These are phyloP conservation scores for Micromonas pusilla DNA, from an alignment of 139 green algal genomes.

Conservation along the genomic window DNA sequence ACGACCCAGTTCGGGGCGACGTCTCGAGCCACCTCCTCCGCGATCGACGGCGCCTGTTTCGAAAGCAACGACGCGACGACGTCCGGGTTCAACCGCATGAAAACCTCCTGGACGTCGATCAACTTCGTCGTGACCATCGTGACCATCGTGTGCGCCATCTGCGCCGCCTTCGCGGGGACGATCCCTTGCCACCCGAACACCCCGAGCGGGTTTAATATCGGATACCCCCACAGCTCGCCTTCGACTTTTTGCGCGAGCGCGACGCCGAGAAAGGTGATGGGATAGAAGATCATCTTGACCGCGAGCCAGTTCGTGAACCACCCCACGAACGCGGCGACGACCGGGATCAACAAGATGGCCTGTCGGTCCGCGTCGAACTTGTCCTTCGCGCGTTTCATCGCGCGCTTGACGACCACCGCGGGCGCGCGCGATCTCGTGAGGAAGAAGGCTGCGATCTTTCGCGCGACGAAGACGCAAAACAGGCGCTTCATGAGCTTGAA, in stretches of 20 bases:
- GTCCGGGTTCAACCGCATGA: conserved; percentile 23
- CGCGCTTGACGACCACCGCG: not conserved
- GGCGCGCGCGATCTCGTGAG: not conserved
- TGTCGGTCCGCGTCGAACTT: conserved; percentile 18
- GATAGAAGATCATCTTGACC: conserved; percentile 41
- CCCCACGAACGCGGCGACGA: conserved; percentile 32
- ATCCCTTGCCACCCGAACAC: conserved; percentile 37
- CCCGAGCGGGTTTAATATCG: conserved; percentile 24
- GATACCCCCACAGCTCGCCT: conserved; percentile 28
- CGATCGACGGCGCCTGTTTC: not conserved
- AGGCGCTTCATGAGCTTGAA: not conserved
- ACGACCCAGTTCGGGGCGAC: not conserved
- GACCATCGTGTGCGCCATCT: conserved; percentile 35
- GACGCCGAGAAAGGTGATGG: conserved; percentile 25
- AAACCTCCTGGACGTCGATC: conserved; percentile 31
- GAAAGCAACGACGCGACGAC: conserved; percentile 23
- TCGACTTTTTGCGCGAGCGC: not conserved
- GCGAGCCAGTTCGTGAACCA: conserved; percentile 40
- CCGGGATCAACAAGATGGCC: conserved; percentile 29
- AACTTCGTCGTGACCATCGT: conserved; percentile 39
- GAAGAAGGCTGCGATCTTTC: not conserved
- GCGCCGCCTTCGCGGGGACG: conserved; percentile 39
- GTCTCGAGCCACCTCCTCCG: not conserved
- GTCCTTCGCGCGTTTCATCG: not conserved
- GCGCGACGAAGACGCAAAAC: not conserved